Evolutionary conservation across 345 rosid species (phyloP), one percentile per base, ranked within the genome.

Genomic region (Balakata baccata): DNA sequence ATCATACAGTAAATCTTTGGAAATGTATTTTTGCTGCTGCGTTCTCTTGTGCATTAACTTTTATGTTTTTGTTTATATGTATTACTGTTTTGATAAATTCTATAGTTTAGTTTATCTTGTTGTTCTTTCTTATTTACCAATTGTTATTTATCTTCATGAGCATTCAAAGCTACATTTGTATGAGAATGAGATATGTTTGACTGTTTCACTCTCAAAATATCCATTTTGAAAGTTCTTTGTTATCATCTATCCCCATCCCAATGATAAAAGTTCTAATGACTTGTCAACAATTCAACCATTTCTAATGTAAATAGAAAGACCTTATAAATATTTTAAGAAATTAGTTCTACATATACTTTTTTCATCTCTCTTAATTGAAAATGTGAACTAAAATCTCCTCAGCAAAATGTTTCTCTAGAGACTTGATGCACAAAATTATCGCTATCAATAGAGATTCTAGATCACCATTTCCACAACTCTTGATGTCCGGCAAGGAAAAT

Each of bases 201-300:
- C n/a, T n/a, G n/a, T n/a, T n/a, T n/a, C n/a, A n/a, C n/a, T n/a
- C n/a, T n/a, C n/a, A n/a, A n/a, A n/a, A n/a, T n/a, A n/a, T n/a
- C n/a, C n/a, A n/a, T n/a, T n/a, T n/a, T n/a, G n/a, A n/a, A n/a
- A n/a, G n/a, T n/a, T n/a, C n/a, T n/a, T n/a, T n/a, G n/a, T n/a
- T n/a, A n/a, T 92, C 97, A 66, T 95, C 99, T 18, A 98, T 95
- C 57, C 99, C 99, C 29, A 87, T 52, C 16, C 99, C 96, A 11
- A 77, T 64, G 7, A 91, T 80, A 6, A 97, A 82, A 54, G 71
- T 82, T 61, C 86, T 61, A 4, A 92, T 69, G 38, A 91, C 94
- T 94, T 93, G 83, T 47, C 54, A 45, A 80, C 47, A 52, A 62
- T 46, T 67, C 23, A 66, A 66, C 11, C 41, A 51, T 54, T 62